A percentile compares a stretch with the other conserved stretches of the same genome.
Evolutionary conservation across 305 asterid genomes (phyloP).

Genomic region (Plantago lanceolata): DNA sequence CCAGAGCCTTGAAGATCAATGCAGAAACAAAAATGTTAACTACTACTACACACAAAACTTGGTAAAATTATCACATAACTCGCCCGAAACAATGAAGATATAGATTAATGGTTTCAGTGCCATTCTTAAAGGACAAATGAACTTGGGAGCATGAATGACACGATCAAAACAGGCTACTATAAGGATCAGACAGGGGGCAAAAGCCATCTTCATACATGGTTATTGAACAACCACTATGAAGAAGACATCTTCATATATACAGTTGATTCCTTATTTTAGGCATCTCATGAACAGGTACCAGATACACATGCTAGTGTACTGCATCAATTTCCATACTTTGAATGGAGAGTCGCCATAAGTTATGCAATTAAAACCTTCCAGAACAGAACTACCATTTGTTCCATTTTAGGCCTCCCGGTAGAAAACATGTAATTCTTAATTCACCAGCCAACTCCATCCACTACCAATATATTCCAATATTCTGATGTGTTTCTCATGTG

Average conservation of each 20-base stretch:
- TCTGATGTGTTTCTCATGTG: background rate
- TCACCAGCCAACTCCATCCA: background rate
- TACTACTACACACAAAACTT: too few species aligned
- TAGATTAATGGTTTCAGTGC: background rate
- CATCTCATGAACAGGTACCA: background rate
- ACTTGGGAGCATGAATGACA: background rate
- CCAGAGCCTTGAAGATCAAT: conserved; percentile 12
- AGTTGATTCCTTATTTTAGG: background rate
- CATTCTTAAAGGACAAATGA: background rate
- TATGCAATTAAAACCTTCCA: background rate
- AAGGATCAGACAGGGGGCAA: too few species aligned
- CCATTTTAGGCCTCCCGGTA: too few species aligned
- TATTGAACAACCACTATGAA: background rate
- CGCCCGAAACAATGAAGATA: background rate
- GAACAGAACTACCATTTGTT: too few species aligned
- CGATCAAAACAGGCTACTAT: background rate
- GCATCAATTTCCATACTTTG: background rate
- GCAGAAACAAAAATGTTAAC: too few species aligned
- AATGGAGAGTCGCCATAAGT: background rate
- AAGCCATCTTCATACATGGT: background rate
- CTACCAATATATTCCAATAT: background rate
- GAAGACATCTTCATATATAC: too few species aligned
- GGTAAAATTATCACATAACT: background rate
- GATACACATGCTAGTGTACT: background rate
- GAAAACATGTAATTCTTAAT: too few species aligned